Conservation (phyloP, 495 filamentous ascomycete species). For the Rusavskia elegans region DNA sequence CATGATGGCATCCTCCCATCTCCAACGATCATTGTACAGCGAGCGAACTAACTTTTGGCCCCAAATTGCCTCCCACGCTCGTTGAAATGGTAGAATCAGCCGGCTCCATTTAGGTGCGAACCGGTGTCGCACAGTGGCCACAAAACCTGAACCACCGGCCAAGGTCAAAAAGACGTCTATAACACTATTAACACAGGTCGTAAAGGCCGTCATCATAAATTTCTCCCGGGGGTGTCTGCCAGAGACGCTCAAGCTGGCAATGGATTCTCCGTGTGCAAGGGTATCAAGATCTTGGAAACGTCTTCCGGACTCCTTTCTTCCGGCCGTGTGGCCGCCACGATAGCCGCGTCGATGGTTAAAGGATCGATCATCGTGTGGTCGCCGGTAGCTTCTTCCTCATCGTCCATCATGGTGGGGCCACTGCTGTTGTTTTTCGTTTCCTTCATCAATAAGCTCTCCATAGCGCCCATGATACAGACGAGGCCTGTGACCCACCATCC, state of each 20-base stretch:
- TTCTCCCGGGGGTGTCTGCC: neutral
- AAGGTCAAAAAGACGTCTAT: neutral
- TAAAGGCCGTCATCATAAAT: neutral
- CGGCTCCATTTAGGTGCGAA: neutral
- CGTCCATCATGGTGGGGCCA: neutral
- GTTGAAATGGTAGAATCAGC: neutral
- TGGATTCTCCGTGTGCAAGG: too few relatives aligned
- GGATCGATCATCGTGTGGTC: slow-evolving; percentile 10
- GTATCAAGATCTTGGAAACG: neutral
- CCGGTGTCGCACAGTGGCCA: neutral
- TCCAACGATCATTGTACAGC: too few relatives aligned
- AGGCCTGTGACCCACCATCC: slow-evolving; percentile 82
- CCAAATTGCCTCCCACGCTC: too few relatives aligned
- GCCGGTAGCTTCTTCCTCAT: slow-evolving; percentile 3
- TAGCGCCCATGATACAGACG: slow-evolving; percentile 57
- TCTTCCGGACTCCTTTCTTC: neutral
- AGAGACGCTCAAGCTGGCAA: neutral
- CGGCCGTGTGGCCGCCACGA: slow-evolving; percentile 4
- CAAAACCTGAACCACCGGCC: too few relatives aligned
- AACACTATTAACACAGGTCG: neutral
- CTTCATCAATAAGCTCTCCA: slow-evolving; percentile 37
- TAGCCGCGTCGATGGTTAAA: slow-evolving; percentile 12
- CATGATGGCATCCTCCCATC: too few relatives aligned
- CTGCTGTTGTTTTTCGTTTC: slow-evolving; percentile 17
- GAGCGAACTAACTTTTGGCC: too few relatives aligned